These are phyloP conservation scores for Leavenworthia alabamica DNA, from an alignment of 345 rosid species.

Conservation along the genomic window DNA sequence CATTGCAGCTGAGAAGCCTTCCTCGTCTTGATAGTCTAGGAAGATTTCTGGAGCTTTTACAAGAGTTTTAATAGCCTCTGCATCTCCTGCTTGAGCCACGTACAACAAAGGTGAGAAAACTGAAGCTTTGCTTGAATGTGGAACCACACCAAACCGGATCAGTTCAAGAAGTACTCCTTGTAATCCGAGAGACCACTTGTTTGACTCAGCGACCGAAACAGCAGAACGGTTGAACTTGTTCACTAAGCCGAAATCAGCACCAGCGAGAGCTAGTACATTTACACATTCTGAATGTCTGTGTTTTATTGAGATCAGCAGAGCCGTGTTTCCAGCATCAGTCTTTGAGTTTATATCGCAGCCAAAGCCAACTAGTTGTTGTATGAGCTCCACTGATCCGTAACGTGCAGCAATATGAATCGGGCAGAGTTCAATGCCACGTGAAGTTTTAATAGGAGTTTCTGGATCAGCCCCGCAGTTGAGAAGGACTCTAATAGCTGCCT, in stretches of 20 bases:
- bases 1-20: constrained; percentile 88
- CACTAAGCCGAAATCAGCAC: constrained; percentile 78
- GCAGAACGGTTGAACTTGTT: constrained; percentile 48
- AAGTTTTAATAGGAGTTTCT: constrained; percentile 49
- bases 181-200: constrained; percentile 63
- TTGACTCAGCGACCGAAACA: constrained; percentile 44
- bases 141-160: constrained; percentile 50
- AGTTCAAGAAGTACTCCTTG: constrained; percentile 53
- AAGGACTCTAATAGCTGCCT: constrained; percentile 64
- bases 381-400: constrained; percentile 43
- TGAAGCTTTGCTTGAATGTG: constrained; percentile 47
- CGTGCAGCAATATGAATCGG: constrained; percentile 86
- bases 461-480: constrained; percentile 52
- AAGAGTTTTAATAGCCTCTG: constrained; percentile 51
- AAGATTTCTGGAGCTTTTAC: constrained; percentile 36
- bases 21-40: constrained; percentile 71
- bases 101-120: constrained; percentile 56
- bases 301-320: constrained; percentile 60
- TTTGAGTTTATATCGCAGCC: constrained; percentile 67
- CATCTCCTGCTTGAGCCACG: constrained; percentile 63
- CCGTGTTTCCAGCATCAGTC: constrained; percentile 73
- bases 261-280: constrained; percentile 54
- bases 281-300: constrained; percentile 55
- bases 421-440: constrained; percentile 44
- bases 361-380: constrained; percentile 51